Percentiles rank a stretch among this genome's conserved stretches.
phyloP scores from a whole-genome alignment of 257 asterid species.

The Solanum ahanhuiri region DNA sequence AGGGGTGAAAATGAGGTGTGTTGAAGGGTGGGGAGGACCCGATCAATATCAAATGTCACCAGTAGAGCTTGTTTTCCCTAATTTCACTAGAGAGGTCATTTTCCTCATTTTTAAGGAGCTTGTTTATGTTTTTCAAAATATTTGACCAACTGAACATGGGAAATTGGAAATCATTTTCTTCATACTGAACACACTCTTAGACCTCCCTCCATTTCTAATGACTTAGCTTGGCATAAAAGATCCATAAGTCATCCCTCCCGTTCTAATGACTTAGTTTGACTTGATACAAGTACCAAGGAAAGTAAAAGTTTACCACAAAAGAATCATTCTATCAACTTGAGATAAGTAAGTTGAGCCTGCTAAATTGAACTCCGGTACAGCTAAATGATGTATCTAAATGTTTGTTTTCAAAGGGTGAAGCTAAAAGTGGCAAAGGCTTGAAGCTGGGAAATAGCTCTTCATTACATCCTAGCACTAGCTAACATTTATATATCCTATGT shows the following conservation, averaged over 20 bases:
- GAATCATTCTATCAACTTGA: background rate
- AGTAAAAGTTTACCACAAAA: background rate
- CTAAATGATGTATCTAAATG: background rate
- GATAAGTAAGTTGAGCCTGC: background rate
- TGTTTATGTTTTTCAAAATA: background rate
- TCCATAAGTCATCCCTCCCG: background rate
- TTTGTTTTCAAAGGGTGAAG: background rate
- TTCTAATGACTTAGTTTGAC: background rate
- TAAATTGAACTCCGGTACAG: background rate
- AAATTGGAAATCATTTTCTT: background rate
- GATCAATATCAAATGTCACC: background rate
- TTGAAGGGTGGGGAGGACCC: background rate
- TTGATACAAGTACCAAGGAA: background rate
- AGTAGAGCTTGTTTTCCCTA: background rate
- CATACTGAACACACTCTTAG: background rate
- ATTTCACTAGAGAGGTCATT: background rate
- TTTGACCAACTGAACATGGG: background rate
- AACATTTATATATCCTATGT: background rate
- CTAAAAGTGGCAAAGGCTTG: background rate
- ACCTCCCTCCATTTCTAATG: background rate
- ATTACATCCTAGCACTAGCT: background rate
- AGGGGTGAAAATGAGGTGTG: background rate
- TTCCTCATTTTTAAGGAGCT: background rate
- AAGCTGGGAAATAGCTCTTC: background rate
- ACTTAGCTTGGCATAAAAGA: background rate